Evolutionary conservation across 2,329 filamentous ascomycete genomes (phyloP), one percentile per base, ranked within the genome.

Genomic region (Phialophora expanda): DNA sequence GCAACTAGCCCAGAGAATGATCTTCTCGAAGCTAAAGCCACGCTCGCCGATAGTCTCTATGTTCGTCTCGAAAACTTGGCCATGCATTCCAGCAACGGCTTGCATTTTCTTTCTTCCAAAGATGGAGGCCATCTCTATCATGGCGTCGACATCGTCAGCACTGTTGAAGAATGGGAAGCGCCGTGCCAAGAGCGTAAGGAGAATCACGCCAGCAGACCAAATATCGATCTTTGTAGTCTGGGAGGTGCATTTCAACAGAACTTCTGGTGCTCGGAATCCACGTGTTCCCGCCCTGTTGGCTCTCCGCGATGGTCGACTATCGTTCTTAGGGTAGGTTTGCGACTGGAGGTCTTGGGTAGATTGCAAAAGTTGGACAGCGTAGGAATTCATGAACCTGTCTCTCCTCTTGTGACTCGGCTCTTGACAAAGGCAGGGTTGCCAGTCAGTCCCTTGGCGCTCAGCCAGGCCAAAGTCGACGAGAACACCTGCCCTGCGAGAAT

Each of bases 401-500:
- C 88, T 88, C 64, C 92, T 89, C 24, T 87, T 84, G 22, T 85
- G 80, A 17, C 83, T 77, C 12, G 84, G 78, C 66, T 93, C 86
- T 67, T 89, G 88, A 78, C 94, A 98, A n/a, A 91, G 81, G 75
- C 94, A 98, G 1, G 89, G 88, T 74, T 91, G 90, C 76, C 83
- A 86, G 60, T 96, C 92, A 26, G 87, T 88, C 24, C 91, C 83
- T 74, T 85, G 80, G 44, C 83, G 77, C 80, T 99, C 95, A 41
- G 95, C 95, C 17, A 99, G 86, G n/a, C 95, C 95, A 80, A 99
- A 99, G 76, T 99, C 95, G n/a, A 99, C 95, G 0, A 99, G 85
- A 1, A 99, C 94, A 48, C 95, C 95, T 62, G 91, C 89, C 73
- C 89, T 87, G 51, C 89, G 87, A 20, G 56, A 51, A 46, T 64